Evolutionary conservation across 495 filamentous ascomycete genomes (phyloP).

Genomic region (Aspergillus conjunctus): DNA sequence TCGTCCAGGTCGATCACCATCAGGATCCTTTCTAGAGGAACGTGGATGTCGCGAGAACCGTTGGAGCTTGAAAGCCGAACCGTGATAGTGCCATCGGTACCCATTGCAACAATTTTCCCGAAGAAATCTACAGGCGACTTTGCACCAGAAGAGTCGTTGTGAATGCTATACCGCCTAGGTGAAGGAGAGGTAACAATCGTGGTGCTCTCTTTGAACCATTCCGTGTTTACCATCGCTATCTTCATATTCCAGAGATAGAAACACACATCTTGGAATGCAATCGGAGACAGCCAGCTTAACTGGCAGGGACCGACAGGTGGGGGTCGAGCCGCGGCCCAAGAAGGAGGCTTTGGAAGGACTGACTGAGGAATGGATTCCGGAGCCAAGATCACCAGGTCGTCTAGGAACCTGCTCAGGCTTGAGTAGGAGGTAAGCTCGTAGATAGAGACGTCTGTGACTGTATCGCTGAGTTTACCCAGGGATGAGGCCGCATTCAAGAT

Average conservation of each 20-base stretch:
- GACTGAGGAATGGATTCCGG: conserved; percentile 31
- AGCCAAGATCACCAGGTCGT: conserved; percentile 54
- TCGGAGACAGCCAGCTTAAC: conserved; percentile 18
- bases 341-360: conserved; percentile 3
- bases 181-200: conserved; percentile 20
- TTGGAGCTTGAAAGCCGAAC: conserved; percentile 54
- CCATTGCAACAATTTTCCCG: conserved; percentile 58
- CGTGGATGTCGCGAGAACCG: conserved; percentile 50
- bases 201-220: conserved; percentile 30
- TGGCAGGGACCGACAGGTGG: conserved; percentile 14
- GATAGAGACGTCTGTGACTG: conserved; percentile 53
- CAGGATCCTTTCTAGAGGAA: conserved; percentile 49
- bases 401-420: conserved; percentile 44
- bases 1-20: conserved; percentile 39
- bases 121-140: conserved; percentile 47
- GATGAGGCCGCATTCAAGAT: conserved; percentile 34
- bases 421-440: conserved; percentile 56
- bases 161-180: conserved; percentile 23
- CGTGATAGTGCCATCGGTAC: conserved; percentile 54
- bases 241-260: conserved; percentile 25
- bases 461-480: conserved; percentile 44
- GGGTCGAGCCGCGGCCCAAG: not conserved
- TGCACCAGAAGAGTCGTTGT: conserved; percentile 8
- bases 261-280: conserved; percentile 14
- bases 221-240: conserved; percentile 16